Base-by-base conservation (phyloP, 257 asterid species). In the Solanum rostratum region DNA sequence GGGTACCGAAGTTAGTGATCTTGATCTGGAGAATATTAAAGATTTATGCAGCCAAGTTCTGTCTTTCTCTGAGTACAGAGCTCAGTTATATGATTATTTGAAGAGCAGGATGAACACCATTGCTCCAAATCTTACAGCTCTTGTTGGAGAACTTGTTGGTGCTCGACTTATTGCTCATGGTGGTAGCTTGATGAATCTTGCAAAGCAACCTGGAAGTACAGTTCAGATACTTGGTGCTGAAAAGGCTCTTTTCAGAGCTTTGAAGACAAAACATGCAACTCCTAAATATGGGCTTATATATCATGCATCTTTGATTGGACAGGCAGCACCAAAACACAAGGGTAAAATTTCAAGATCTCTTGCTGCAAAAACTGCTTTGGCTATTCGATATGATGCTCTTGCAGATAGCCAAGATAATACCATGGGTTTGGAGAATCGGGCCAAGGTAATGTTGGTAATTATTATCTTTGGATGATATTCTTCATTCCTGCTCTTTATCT, bases 151-250 rank as follows among this genome's bases (percentile, higher is more conserved):
- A 84, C 98, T 94, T 33, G 98, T 94, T 79, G 99, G 98, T 62
- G 99, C 99, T 87, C 95, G 99, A 19, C 91, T 95, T 88, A 95
- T 95, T 86, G 96, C 98, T 41, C 99, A 93, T 91, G 98, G 99
- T 29, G 97, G 99, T 84, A 95, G 99, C 91, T 91, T 95, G 80
- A 16, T 95, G 24, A 95, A 94, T 92, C 97, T 95, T 81, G 94
- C 99, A 0, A 95, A 95, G 95, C 99, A 95, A 87, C 99, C 99
- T 37, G 99, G 97, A 85, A 95, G 99, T 80, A 94, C 98, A 0
- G 97, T 95, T 70, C 99, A 95, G 86, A 95, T 95, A 30, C 99
- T 95, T 59, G 99, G 98, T 84, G 98, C 98, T 2, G 98, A 95
- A 83, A 95, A 95, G 90, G 99, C 99, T 63, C 93, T 95, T 49